A percentile compares a stretch with the other conserved stretches of the same genome.
These are phyloP conservation scores for Tetrahymena elliotti DNA, from an alignment of 73 alveolate genomes.

Conservation along the genomic window DNA sequence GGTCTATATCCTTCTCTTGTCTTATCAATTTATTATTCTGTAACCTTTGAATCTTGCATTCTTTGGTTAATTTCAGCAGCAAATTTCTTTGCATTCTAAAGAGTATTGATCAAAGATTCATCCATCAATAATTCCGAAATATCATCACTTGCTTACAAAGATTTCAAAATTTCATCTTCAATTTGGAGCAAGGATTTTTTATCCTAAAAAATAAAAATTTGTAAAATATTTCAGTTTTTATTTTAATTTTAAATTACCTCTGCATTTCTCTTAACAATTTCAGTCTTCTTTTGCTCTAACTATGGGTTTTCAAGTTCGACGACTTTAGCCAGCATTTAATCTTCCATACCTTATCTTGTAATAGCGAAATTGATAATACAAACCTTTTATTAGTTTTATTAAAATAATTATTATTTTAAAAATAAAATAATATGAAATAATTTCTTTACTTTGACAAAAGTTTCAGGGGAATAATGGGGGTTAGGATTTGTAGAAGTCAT, in stretches of 20 bases:
- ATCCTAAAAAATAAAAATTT: slow-evolving; percentile 20
- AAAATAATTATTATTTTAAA: neutral
- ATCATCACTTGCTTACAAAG: slow-evolving; percentile 41
- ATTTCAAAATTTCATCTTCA: slow-evolving; percentile 93
- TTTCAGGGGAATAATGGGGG: slow-evolving; percentile 97
- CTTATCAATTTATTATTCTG: slow-evolving; percentile 77
- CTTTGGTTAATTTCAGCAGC: slow-evolving; percentile 80
- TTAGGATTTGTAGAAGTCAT: slow-evolving; percentile 96
- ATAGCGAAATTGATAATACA: slow-evolving; percentile 65
- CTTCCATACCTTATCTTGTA: slow-evolving; percentile 82
- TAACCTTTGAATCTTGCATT: slow-evolving; percentile 80
- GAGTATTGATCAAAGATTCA: slow-evolving; percentile 62
- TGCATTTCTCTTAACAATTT: slow-evolving; percentile 47
- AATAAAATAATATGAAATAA: too few relatives aligned
- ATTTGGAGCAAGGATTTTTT: slow-evolving; percentile 83
- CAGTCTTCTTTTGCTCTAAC: slow-evolving; percentile 53
- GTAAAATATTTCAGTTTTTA: slow-evolving; percentile 6
- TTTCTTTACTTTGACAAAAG: slow-evolving; percentile 81
- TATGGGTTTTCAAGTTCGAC: slow-evolving; percentile 89
- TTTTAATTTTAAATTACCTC: neutral
- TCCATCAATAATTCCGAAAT: slow-evolving; percentile 66
- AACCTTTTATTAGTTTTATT: too few relatives aligned
- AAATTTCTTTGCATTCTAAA: slow-evolving; percentile 79
- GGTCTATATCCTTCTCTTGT: slow-evolving; percentile 87
- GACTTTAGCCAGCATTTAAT: slow-evolving; percentile 94